phyloP scores from a whole-genome alignment of 306 rosid species.

The Arachis hypogaea region DNA sequence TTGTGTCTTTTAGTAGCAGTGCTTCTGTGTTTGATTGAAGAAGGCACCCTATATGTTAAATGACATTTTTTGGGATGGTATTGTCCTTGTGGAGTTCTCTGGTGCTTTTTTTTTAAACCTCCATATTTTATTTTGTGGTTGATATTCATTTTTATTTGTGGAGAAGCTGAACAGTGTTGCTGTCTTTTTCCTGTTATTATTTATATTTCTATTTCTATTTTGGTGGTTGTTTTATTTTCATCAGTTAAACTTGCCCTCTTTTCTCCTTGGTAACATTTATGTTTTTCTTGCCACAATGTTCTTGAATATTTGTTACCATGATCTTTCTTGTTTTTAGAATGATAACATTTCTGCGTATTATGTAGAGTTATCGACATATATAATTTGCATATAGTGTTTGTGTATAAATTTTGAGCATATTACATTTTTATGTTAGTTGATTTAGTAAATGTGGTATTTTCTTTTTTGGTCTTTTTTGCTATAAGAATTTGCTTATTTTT shows the following conservation, averaged over 20 bases:
- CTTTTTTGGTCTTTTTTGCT: neutral
- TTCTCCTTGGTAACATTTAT: neutral
- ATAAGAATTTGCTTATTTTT: constrained; percentile 30
- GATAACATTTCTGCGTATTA: constrained; percentile 20
- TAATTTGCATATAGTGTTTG: constrained; percentile 9
- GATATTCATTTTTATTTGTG: constrained; percentile 10
- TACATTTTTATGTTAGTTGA: constrained; percentile 7
- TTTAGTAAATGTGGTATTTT: constrained; percentile 6
- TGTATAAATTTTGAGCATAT: constrained; percentile 27
- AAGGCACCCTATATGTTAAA: constrained; percentile 8
- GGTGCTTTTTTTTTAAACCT: neutral
- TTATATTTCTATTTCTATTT: constrained; percentile 3
- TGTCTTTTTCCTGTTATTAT: neutral
- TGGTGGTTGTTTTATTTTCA: constrained; percentile 17
- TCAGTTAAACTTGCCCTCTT: constrained; percentile 7
- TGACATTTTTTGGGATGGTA: neutral
- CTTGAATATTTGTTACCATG: constrained; percentile 25
- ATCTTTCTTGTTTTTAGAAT: constrained; percentile 6
- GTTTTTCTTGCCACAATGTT: constrained; percentile 21
- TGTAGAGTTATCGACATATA: neutral
- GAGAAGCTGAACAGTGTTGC: constrained; percentile 20
- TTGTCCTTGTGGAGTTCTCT: constrained; percentile 8
- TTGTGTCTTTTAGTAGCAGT: neutral
- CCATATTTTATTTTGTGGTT: neutral
- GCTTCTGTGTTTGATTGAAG: constrained; percentile 19